These are phyloP conservation scores for Oldenlandia corymbosa DNA, from an alignment of 257 asterid genomes.

Conservation along the genomic window DNA sequence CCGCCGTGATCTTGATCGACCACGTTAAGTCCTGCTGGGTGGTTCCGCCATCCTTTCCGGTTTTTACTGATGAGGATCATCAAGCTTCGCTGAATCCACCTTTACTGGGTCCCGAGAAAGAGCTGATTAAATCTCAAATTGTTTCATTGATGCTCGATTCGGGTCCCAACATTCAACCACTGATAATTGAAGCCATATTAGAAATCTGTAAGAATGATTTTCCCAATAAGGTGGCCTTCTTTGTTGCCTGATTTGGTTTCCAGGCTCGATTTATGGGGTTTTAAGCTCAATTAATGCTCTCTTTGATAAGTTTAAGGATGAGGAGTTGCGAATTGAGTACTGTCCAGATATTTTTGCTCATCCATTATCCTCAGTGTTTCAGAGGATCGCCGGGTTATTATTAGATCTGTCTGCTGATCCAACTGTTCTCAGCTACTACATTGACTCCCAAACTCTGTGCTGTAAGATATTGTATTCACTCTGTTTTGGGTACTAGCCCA, in stretches of 20 bases:
- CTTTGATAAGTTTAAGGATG: slow-evolving; percentile 70
- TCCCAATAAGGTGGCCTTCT: slow-evolving; percentile 62
- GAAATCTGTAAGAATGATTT: slow-evolving; percentile 79
- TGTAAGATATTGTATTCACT: slow-evolving; percentile 79
- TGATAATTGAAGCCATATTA: slow-evolving; percentile 78
- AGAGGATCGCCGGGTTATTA: slow-evolving; percentile 46
- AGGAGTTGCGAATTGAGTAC: slow-evolving; percentile 64
- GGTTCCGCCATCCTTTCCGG: too few species aligned
- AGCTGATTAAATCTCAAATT: slow-evolving; percentile 61
- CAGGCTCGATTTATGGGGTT: slow-evolving; percentile 66
- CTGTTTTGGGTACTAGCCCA: slow-evolving; percentile 66
- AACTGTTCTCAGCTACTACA: slow-evolving; percentile 40
- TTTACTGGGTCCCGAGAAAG: slow-evolving; percentile 63
- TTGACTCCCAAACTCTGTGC: slow-evolving; percentile 83
- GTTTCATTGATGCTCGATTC: slow-evolving; percentile 67
- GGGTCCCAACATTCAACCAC: slow-evolving; percentile 62
- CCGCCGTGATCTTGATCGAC: slow-evolving; percentile 85
- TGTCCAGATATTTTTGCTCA: slow-evolving; percentile 77
- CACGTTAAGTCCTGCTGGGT: slow-evolving; percentile 74
- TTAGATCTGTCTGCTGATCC: slow-evolving; percentile 50
- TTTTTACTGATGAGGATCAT: slow-evolving; percentile 25
- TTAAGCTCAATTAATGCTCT: slow-evolving; percentile 59
- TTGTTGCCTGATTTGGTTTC: slow-evolving; percentile 73
- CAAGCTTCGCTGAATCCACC: slow-evolving; percentile 26
- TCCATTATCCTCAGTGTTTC: slow-evolving; percentile 65